Evolutionary conservation across 257 asterid genomes (phyloP).

Genomic region (Ophiorrhiza pumila): DNA sequence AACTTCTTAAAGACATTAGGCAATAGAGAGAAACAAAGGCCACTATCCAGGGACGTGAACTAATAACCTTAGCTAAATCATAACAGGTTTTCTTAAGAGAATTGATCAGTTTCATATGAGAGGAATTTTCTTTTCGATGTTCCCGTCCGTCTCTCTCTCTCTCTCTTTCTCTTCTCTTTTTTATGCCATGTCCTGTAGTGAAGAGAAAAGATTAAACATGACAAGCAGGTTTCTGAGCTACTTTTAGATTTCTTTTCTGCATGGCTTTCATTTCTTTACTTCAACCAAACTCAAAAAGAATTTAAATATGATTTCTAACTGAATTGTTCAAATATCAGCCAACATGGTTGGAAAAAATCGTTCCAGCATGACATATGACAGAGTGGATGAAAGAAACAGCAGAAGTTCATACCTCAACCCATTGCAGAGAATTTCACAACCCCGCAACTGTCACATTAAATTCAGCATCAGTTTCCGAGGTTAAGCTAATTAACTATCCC

Average conservation of each 20-base stretch:
- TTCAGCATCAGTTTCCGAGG: not conserved
- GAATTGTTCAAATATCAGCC: not conserved
- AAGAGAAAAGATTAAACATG: not conserved
- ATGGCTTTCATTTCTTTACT: not conserved
- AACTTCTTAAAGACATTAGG: not conserved
- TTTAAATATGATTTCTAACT: not conserved
- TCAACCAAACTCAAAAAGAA: not conserved
- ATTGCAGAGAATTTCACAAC: not conserved
- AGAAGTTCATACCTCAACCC: conserved; percentile 3
- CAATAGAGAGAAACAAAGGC: not conserved
- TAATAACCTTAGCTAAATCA: not conserved
- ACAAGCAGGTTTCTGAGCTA: not conserved
- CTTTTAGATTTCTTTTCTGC: not conserved
- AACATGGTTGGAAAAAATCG: not conserved
- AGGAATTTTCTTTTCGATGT: not conserved
- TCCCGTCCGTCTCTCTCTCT: not conserved
- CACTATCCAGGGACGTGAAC: not conserved
- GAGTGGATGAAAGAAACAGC: not conserved
- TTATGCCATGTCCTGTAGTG: not conserved
- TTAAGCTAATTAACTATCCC: conserved; percentile 27
- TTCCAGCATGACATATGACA: not conserved
- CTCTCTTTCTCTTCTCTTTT: not conserved
- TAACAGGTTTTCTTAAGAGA: not conserved
- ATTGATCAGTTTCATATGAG: not conserved
- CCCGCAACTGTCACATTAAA: not conserved